These are phyloP conservation scores for Gaeumannomyces tritici DNA, from an alignment of 2,329 filamentous ascomycete species.

Conservation along the genomic window DNA sequence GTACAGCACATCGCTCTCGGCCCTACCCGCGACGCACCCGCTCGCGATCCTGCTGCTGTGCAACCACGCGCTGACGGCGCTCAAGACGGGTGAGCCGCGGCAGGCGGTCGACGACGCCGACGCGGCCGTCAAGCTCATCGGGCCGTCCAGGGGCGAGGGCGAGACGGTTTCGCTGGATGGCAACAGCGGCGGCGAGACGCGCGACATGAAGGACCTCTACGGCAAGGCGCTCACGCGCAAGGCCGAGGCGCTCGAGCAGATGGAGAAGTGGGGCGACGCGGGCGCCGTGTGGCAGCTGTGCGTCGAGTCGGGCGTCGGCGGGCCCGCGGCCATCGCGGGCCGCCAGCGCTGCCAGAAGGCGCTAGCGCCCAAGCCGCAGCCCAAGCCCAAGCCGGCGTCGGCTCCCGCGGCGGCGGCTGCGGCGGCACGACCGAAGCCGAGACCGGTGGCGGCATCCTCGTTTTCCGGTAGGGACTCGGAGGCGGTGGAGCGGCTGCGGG, in stretches of 20 bases:
- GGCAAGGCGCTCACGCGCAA: conserved; percentile 91
- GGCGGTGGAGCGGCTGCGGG: conserved; percentile 73
- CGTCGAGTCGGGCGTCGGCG: conserved; percentile 80
- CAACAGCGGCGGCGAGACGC: conserved; percentile 47
- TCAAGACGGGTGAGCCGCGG: conserved; percentile 90
- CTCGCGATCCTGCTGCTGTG: conserved; percentile 81
- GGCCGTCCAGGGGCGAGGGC: conserved; percentile 64
- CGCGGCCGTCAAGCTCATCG: conserved; percentile 69
- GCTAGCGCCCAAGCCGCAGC: conserved; percentile 56
- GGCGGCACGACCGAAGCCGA: conserved; percentile 32
- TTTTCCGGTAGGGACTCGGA: conserved; percentile 45
- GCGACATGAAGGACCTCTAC: conserved; percentile 88
- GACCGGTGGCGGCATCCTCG: conserved; percentile 25
- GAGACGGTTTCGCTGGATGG: conserved; percentile 66
- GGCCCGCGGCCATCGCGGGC: conserved; percentile 71
- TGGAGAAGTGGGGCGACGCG: conserved; percentile 89
- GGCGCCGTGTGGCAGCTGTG: conserved; percentile 70
- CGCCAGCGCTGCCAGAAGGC: conserved; percentile 85
- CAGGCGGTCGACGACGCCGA: conserved; percentile 80
- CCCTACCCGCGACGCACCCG: conserved; percentile 70
- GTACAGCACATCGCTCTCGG: conserved; percentile 67
- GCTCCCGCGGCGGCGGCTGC: conserved; percentile 35
- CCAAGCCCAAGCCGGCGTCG: conserved; percentile 28
- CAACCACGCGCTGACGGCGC: conserved; percentile 79
- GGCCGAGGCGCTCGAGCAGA: conserved; percentile 88